These are phyloP conservation scores for Saposhnikovia divaricata DNA, from an alignment of 129 eudicot genomes.

Conservation along the genomic window DNA sequence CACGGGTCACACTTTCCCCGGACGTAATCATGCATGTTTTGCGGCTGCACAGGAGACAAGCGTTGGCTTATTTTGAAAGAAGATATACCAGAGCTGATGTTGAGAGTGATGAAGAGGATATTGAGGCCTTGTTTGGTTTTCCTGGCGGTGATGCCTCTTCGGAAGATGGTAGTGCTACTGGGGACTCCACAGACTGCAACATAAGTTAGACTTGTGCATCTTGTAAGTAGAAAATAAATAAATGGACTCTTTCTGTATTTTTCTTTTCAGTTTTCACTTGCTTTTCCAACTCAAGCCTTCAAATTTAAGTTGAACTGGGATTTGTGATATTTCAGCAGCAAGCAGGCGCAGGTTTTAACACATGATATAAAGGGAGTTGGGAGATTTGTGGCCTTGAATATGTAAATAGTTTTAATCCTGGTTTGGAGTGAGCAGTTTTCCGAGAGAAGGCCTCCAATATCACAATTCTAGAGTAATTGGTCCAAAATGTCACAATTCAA, in stretches of 20 bases:
- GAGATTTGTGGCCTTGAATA: background rate
- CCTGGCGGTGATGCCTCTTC: slow-evolving; percentile 39
- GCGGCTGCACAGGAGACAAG: slow-evolving; percentile 76
- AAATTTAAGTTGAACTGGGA: background rate
- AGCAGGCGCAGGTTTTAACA: background rate
- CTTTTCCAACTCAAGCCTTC: background rate
- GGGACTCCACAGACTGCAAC: slow-evolving; percentile 53
- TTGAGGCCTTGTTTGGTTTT: slow-evolving; percentile 41
- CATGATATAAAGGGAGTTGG: background rate
- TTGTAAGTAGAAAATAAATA: background rate
- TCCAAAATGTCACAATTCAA: no score
- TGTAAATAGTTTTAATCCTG: background rate
- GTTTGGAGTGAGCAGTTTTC: background rate
- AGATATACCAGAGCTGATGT: slow-evolving; percentile 41
- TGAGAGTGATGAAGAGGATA: slow-evolving; percentile 48
- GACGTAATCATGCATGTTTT: slow-evolving; percentile 81
- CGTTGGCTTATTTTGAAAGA: slow-evolving; percentile 63
- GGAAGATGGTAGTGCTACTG: slow-evolving; percentile 38
- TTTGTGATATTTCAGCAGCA: background rate
- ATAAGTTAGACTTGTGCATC: slow-evolving; percentile 24
- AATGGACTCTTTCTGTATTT: background rate
- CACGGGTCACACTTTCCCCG: slow-evolving; percentile 62
- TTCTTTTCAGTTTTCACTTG: background rate
- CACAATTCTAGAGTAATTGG: no score
- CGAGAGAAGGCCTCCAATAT: no score